A percentile compares a stretch with the other conserved stretches of the same genome.
Conservation (phyloP, 805 yeast species). For the Wickerhamiella sorbophila region DNA sequence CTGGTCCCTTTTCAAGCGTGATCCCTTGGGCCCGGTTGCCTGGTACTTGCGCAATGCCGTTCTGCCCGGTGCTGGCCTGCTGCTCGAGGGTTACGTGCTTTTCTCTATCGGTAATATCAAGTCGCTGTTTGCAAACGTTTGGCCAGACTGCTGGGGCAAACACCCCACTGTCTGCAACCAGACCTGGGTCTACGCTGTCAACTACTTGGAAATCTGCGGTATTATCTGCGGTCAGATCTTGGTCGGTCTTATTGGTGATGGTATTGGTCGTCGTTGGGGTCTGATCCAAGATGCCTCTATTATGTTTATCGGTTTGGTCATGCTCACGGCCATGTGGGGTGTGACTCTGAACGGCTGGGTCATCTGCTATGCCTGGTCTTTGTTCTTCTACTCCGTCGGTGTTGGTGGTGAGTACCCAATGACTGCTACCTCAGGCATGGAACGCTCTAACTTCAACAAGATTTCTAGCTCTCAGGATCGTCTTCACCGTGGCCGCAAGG, state of each 20-base stretch:
- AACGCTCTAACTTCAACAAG: slow-evolving; percentile 33
- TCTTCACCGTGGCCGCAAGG: slow-evolving; percentile 29
- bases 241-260: slow-evolving; percentile 44
- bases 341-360: slow-evolving; percentile 41
- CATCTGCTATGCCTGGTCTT: slow-evolving; percentile 32
- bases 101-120: slow-evolving; percentile 27
- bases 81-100: slow-evolving; percentile 27
- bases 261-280: slow-evolving; percentile 47
- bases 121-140: slow-evolving; percentile 21
- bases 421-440: slow-evolving; percentile 47
- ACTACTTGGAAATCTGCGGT: slow-evolving; percentile 29
- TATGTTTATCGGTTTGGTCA: slow-evolving; percentile 40
- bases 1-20: slow-evolving; percentile 20
- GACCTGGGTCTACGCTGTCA: slow-evolving; percentile 26
- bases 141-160: slow-evolving; percentile 27
- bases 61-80: slow-evolving; percentile 28
- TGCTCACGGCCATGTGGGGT: slow-evolving; percentile 51
- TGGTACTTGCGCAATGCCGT: slow-evolving; percentile 26
- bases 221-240: slow-evolving; percentile 47
- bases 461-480: slow-evolving; percentile 24
- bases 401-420: slow-evolving; percentile 60
- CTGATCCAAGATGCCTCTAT: slow-evolving; percentile 44
- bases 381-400: slow-evolving; percentile 38
- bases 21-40: slow-evolving; percentile 25
- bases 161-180: slow-evolving; percentile 21